Evolutionary conservation across 148 eudicot species (phyloP).

Genomic region (Camellia japonica): DNA sequence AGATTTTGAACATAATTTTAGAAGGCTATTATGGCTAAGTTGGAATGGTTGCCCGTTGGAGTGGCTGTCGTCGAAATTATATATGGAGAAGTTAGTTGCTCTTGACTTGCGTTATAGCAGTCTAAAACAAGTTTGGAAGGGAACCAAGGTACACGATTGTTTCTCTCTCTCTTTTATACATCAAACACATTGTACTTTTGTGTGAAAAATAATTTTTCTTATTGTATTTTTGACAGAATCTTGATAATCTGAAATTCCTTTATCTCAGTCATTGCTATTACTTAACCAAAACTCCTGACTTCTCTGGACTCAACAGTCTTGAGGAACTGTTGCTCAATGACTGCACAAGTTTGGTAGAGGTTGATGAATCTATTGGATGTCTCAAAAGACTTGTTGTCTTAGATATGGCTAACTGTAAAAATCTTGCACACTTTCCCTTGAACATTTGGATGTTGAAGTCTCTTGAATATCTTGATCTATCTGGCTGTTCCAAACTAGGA

Average conservation of each 20-base stretch:
- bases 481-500: slow-evolving; percentile 2
- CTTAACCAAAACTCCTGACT: slow-evolving; percentile 7
- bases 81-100: too few species aligned
- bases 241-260: slow-evolving; percentile 7
- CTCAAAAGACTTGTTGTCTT: slow-evolving; percentile 8
- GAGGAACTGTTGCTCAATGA: slow-evolving; percentile 10
- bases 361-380: slow-evolving; percentile 6
- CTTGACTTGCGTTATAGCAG: too few species aligned
- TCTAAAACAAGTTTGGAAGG: too few species aligned
- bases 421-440: not conserved
- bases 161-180: too few species aligned
- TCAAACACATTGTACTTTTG: too few species aligned
- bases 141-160: too few species aligned
- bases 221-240: not conserved
- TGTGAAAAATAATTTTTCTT: too few species aligned
- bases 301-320: slow-evolving; percentile 13
- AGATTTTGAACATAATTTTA: too few species aligned
- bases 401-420: not conserved
- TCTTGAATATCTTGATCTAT: not conserved
- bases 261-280: slow-evolving; percentile 8
- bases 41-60: too few species aligned
- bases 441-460: not conserved
- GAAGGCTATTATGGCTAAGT: too few species aligned
- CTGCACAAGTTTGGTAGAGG: slow-evolving; percentile 8
- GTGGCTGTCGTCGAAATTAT: too few species aligned